Percentiles rank a stretch among this genome's conserved stretches.
Evolutionary conservation across 768 basidiomycete genomes (phyloP).

Genomic region (Amanita inopinata): DNA sequence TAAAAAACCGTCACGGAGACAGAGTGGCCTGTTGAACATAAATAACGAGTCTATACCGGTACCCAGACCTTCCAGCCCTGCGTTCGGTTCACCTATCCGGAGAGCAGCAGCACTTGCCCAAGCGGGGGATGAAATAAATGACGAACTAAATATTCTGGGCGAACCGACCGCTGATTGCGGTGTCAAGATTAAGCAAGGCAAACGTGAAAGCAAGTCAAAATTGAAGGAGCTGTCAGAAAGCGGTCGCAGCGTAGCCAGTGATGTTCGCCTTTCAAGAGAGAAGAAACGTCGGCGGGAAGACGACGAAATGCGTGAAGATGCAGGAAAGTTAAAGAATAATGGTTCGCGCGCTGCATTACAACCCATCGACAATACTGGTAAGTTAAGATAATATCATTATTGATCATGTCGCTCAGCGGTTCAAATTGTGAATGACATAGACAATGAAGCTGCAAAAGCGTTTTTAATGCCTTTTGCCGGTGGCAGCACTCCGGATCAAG

Average conservation of each 20-base stretch:
- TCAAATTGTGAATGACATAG: conserved; percentile 13
- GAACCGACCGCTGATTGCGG: conserved; percentile 24
- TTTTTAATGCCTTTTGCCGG: not conserved
- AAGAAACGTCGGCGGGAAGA: conserved; percentile 24
- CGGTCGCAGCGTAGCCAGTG: conserved; percentile 12
- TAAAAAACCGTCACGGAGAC: conserved; percentile 30
- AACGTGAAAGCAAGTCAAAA: conserved; percentile 34
- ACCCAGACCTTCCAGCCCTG: conserved; percentile 56
- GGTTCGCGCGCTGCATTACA: conserved; percentile 38
- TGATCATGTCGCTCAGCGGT: conserved; percentile 10
- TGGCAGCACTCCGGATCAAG: not conserved
- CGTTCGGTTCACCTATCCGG: conserved; percentile 55
- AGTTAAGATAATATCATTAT: conserved; percentile 7
- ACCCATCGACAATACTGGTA: conserved; percentile 36
- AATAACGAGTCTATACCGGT: conserved; percentile 29
- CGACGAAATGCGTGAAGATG: conserved; percentile 26
- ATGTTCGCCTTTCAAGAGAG: conserved; percentile 26
- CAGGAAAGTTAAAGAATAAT: conserved; percentile 52
- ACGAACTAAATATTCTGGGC: conserved; percentile 24
- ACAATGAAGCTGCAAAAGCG: conserved; percentile 1
- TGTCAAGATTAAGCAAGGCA: conserved; percentile 33
- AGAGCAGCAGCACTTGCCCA: conserved; percentile 46
- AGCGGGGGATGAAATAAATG: conserved; percentile 43
- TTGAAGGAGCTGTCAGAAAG: conserved; percentile 18
- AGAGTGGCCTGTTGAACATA: conserved; percentile 48